These are phyloP conservation scores for Carex littledalei DNA, from an alignment of 176 grass and related monocot species.

Conservation along the genomic window DNA sequence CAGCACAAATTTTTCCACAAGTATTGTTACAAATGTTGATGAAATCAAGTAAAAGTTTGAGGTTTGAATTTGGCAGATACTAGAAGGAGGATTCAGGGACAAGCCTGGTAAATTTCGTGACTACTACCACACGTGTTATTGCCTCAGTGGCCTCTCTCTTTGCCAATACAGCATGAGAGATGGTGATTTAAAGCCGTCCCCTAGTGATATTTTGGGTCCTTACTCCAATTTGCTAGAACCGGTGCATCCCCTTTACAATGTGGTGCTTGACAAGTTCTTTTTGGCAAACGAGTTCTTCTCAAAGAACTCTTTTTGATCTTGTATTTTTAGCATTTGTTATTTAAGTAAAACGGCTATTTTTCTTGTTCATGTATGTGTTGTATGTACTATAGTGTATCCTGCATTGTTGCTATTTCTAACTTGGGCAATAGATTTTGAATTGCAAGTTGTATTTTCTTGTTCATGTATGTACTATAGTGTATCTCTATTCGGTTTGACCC, in stretches of 20 bases:
- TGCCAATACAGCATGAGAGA: conserved; percentile 56
- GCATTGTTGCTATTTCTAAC: background rate
- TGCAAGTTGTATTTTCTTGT: background rate
- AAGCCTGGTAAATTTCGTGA: conserved; percentile 87
- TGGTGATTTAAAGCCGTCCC: conserved; percentile 37
- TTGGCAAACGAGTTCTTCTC: conserved; percentile 66
- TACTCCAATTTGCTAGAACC: conserved; percentile 85
- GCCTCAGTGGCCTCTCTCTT: conserved; percentile 76
- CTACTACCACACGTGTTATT: conserved; percentile 89
- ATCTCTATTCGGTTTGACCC: too few relatives aligned
- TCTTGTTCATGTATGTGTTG: background rate
- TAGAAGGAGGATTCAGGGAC: conserved; percentile 89
- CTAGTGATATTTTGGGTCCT: conserved; percentile 65
- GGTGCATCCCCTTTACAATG: conserved; percentile 72
- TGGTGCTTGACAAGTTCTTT: conserved; percentile 55
- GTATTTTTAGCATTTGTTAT: background rate
- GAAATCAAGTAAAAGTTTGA: background rate
- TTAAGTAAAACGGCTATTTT: background rate
- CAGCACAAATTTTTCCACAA: background rate
- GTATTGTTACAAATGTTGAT: too few relatives aligned
- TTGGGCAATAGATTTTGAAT: background rate
- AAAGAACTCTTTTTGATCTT: background rate
- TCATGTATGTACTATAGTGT: too few relatives aligned
- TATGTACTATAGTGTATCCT: background rate
- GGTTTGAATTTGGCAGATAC: conserved; percentile 36